These are phyloP conservation scores for Podosphaera leucotricha DNA, from an alignment of 2,329 filamentous ascomycete species.

Conservation along the genomic window DNA sequence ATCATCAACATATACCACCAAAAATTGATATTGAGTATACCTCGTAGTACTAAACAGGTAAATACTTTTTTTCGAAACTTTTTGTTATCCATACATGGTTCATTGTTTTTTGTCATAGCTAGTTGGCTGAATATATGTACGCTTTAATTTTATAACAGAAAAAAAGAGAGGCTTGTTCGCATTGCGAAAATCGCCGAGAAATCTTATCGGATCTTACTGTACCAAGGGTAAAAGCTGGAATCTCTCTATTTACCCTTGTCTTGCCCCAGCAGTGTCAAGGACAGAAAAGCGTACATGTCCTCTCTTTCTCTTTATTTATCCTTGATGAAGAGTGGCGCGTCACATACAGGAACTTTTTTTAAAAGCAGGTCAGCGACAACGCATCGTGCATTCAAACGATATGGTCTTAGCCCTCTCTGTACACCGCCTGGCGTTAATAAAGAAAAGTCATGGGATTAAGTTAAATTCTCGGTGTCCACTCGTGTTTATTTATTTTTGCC, in stretches of 20 bases:
- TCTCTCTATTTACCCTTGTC: no score
- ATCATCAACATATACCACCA: no score
- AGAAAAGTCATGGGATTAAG: slow-evolving; percentile 9
- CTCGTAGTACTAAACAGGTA: no score
- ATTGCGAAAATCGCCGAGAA: background rate
- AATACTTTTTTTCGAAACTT: no score
- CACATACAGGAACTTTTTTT: background rate
- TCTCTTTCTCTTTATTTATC: no score
- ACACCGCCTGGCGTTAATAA: slow-evolving; percentile 9
- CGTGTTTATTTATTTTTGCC: slow-evolving; percentile 9
- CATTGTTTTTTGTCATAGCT: no score
- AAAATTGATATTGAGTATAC: no score
- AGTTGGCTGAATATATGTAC: no score
- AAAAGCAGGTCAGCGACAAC: background rate
- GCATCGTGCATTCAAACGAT: background rate
- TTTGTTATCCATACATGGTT: no score
- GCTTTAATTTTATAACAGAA: background rate
- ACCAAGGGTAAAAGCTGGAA: background rate
- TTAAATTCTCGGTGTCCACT: no score
- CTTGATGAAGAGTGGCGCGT: background rate
- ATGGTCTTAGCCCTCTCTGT: background rate
- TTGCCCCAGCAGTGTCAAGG: background rate
- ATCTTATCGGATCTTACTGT: background rate
- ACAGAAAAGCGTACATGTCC: background rate
- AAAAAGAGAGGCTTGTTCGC: background rate